Conservation (phyloP, 768 basidiomycete species). For the Mycena belliarum region DNA sequence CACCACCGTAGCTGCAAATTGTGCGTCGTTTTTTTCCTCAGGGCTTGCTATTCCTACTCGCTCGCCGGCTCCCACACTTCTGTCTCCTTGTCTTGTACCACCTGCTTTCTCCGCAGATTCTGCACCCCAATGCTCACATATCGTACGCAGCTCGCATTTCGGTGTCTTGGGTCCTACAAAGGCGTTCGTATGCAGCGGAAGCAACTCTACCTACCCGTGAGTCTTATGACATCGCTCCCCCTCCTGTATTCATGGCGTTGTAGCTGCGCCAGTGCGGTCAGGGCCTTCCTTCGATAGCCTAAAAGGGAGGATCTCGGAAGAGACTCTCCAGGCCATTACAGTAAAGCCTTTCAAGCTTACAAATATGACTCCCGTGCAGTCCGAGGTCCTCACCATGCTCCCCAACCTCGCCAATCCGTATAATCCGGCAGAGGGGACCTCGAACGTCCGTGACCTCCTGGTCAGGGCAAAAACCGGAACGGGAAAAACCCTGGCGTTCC, state of each 20-base stretch:
- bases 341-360: slow-evolving; percentile 63
- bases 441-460: slow-evolving; percentile 62
- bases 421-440: slow-evolving; percentile 30
- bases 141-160: background rate
- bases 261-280: background rate
- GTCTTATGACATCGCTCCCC: no score
- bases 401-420: slow-evolving; percentile 66
- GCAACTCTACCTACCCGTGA: background rate
- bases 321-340: slow-evolving; percentile 61
- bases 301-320: slow-evolving; percentile 36
- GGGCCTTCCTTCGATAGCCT: slow-evolving; percentile 35
- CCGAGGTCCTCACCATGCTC: slow-evolving; percentile 72
- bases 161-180: slow-evolving; percentile 6
- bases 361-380: slow-evolving; percentile 82
- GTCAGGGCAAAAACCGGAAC: slow-evolving; percentile 90
- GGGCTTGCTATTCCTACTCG: no score
- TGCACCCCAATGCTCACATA: background rate
- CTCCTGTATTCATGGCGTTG: background rate
- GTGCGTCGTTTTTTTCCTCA: background rate
- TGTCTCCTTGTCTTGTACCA: no score
- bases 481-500: slow-evolving; percentile 87
- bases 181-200: slow-evolving; percentile 3
- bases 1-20: background rate
- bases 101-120: background rate
- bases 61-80: no score